Conservation (phyloP, 768 basidiomycete genomes). For the Tricholoma saponaceum region DNA sequence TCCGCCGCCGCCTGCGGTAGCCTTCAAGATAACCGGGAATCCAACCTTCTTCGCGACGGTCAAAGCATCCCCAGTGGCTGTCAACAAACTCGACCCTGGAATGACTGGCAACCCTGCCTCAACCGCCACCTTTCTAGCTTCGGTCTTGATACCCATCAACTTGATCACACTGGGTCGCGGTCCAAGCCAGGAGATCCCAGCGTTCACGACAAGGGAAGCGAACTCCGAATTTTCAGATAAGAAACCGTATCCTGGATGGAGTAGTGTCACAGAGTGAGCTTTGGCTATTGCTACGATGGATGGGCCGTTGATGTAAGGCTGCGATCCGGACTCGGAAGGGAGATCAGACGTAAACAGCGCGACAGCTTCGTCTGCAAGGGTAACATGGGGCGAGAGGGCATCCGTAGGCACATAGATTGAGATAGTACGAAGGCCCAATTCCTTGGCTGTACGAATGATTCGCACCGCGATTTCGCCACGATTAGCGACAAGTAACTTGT, state of each 20-base stretch:
- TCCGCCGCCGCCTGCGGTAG: constrained; percentile 67
- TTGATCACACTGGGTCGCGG: constrained; percentile 47
- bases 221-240: constrained; percentile 61
- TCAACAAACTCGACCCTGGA: constrained; percentile 51
- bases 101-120: constrained; percentile 50
- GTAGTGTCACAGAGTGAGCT: constrained; percentile 39
- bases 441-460: constrained; percentile 52
- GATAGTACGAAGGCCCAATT: constrained; percentile 48
- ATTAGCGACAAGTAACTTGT: constrained; percentile 63
- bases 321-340: constrained; percentile 31
- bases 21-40: constrained; percentile 63
- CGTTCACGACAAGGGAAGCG: constrained; percentile 38
- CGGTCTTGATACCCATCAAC: constrained; percentile 61
- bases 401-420: constrained; percentile 59
- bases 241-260: constrained; percentile 66
- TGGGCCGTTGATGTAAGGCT: constrained; percentile 36
- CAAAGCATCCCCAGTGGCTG: constrained; percentile 36
- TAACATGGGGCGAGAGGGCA: constrained; percentile 53
- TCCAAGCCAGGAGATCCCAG: constrained; percentile 56
- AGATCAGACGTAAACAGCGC: constrained; percentile 22
- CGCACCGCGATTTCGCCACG: constrained; percentile 71
- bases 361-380: constrained; percentile 47
- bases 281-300: constrained; percentile 41
- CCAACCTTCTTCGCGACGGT: constrained; percentile 38
- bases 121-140: constrained; percentile 42